Evolutionary conservation across 208 protist species (phyloP).

Genomic region (Trypanosomatidae sp.): DNA sequence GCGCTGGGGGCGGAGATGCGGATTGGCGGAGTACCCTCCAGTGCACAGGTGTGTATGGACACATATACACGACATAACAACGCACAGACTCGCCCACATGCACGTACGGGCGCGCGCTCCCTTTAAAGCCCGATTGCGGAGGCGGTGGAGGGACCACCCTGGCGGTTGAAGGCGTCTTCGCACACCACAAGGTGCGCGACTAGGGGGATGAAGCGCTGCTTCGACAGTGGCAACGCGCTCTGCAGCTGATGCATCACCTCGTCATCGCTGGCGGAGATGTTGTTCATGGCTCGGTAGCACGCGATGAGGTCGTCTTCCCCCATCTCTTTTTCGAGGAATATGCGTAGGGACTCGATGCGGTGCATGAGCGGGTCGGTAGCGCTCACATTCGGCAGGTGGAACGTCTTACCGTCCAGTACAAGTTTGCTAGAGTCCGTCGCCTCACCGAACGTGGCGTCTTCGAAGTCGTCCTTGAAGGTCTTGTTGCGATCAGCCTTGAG

Average conservation of each 20-base stretch:
- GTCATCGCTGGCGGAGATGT: slow-evolving; percentile 72
- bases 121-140: neutral
- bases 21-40: neutral
- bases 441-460: slow-evolving; percentile 53
- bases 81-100: neutral
- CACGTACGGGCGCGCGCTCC: neutral
- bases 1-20: neutral
- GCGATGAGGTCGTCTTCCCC: slow-evolving; percentile 70
- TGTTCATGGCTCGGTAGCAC: slow-evolving; percentile 82
- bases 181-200: slow-evolving; percentile 86
- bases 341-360: slow-evolving; percentile 89
- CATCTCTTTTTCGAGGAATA: slow-evolving; percentile 83
- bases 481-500: slow-evolving; percentile 17
- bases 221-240: slow-evolving; percentile 47
- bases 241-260: slow-evolving; percentile 70
- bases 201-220: slow-evolving; percentile 82
- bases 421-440: slow-evolving; percentile 67
- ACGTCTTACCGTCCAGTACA: slow-evolving; percentile 87
- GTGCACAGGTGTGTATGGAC: neutral
- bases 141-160: slow-evolving; percentile 26
- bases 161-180: slow-evolving; percentile 83
- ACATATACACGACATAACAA: slow-evolving; percentile 2
- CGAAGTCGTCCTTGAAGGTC: slow-evolving; percentile 51
- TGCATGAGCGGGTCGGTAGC: slow-evolving; percentile 84
- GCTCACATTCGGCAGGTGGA: slow-evolving; percentile 80